Conservation (phyloP, 805 yeast genomes). For the Ogataea dorogensis region DNA sequence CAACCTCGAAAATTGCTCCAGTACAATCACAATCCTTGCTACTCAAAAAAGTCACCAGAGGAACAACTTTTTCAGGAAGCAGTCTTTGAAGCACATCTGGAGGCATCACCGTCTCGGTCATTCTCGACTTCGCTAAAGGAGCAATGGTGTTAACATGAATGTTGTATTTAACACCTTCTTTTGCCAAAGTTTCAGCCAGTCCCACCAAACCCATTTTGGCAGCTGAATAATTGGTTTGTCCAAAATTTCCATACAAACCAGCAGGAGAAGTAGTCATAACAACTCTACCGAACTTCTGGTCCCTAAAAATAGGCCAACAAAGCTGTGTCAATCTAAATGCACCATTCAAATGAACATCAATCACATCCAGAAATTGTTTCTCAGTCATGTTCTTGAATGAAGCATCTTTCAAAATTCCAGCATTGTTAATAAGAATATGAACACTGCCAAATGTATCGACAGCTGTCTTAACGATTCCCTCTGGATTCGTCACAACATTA, state of each 20-base stretch:
- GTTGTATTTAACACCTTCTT: slow-evolving; percentile 86
- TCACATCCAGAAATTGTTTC: slow-evolving; percentile 72
- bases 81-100: slow-evolving; percentile 77
- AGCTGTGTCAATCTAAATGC: slow-evolving; percentile 81
- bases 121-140: slow-evolving; percentile 92
- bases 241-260: slow-evolving; percentile 94
- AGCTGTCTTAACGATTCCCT: slow-evolving; percentile 81
- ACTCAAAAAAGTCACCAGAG: slow-evolving; percentile 77
- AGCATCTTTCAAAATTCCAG: slow-evolving; percentile 90
- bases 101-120: slow-evolving; percentile 91
- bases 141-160: slow-evolving; percentile 86
- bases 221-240: slow-evolving; percentile 93
- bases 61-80: slow-evolving; percentile 88
- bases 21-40: slow-evolving; percentile 62
- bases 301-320: slow-evolving; percentile 87
- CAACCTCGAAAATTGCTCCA: slow-evolving; percentile 85
- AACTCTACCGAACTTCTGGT: slow-evolving; percentile 85
- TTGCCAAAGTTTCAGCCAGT: slow-evolving; percentile 89
- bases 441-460: slow-evolving; percentile 83
- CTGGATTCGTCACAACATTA: slow-evolving; percentile 80
- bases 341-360: slow-evolving; percentile 88
- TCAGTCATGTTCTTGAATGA: slow-evolving; percentile 84
- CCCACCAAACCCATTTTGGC: slow-evolving; percentile 91
- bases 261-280: slow-evolving; percentile 97
- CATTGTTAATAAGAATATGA: slow-evolving; percentile 87